Percentiles rank a stretch among this genome's conserved stretches.
These are phyloP conservation scores for Tuber aestivum DNA, from an alignment of 495 filamentous ascomycete species.

Conservation along the genomic window DNA sequence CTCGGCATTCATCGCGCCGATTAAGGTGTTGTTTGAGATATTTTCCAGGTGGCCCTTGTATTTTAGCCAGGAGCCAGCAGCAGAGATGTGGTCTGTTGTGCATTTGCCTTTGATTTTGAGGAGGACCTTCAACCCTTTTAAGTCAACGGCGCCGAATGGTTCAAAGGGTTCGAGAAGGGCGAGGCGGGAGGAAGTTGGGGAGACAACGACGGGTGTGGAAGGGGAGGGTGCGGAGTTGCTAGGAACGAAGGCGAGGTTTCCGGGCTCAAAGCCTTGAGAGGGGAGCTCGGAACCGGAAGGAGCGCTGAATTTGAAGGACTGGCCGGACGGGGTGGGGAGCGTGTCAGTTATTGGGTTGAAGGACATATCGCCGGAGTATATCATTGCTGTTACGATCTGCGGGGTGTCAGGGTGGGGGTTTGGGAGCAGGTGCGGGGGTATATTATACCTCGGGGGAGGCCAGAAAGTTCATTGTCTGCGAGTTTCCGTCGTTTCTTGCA, in stretches of 20 bases:
- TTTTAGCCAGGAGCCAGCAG: constrained; percentile 94
- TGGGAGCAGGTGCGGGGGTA: neutral
- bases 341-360: constrained; percentile 94
- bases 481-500: constrained; percentile 93
- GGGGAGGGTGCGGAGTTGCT: constrained; percentile 63
- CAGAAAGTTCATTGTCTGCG: constrained; percentile 95
- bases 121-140: constrained; percentile 68
- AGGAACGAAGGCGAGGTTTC: constrained; percentile 69
- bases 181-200: constrained; percentile 78
- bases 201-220: constrained; percentile 61
- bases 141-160: constrained; percentile 70
- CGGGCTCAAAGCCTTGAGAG: constrained; percentile 66
- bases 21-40: constrained; percentile 92
- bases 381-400: constrained; percentile 85
- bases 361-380: constrained; percentile 82
- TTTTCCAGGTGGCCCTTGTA: constrained; percentile 99
- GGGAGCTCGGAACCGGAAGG: constrained; percentile 76
- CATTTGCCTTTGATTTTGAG: constrained; percentile 96
- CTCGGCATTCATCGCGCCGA: constrained; percentile 83
- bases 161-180: constrained; percentile 87
- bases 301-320: constrained; percentile 76
- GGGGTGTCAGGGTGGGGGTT: neutral
- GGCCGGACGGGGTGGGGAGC: constrained; percentile 72
- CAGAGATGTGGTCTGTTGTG: constrained; percentile 97
- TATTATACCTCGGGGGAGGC: constrained; percentile 66